Evolutionary conservation across 345 rosid species (phyloP).

Genomic region (Tarenaya hassleriana): DNA sequence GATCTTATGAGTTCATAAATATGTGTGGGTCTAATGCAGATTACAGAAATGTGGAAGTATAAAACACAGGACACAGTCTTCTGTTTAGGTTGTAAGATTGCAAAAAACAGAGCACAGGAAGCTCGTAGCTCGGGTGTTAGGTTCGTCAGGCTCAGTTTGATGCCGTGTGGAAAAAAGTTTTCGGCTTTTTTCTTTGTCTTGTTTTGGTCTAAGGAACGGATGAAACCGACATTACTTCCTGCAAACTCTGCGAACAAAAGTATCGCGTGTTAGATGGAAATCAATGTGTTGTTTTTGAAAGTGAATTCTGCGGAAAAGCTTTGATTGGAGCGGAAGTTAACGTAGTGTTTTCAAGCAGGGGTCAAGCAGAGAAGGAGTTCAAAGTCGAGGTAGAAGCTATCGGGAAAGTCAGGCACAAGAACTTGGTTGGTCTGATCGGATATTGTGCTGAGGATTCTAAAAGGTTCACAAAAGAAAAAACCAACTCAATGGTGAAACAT

Average conservation of each 20-base stretch:
- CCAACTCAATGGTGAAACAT: no score
- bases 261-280: not conserved
- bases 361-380: constrained; percentile 97
- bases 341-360: constrained; percentile 35
- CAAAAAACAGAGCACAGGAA: constrained; percentile 12
- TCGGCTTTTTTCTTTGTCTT: no score
- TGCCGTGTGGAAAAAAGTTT: constrained; percentile 5
- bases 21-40: not conserved
- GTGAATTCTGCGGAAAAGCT: no score
- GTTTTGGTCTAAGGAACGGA: not conserved
- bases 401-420: constrained; percentile 93
- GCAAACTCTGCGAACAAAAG: no score
- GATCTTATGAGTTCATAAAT: not conserved
- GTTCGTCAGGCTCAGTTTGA: constrained; percentile 23
- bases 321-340: not conserved
- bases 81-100: constrained; percentile 22
- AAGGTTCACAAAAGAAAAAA: constrained; percentile 45
- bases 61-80: no score
- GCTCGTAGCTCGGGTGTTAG: constrained; percentile 22
- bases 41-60: no score
- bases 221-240: not conserved
- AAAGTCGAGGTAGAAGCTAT: constrained; percentile 93
- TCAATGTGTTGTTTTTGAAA: not conserved
- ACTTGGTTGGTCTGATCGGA: constrained; percentile 87
- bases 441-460: constrained; percentile 80